Evolutionary conservation across 1,284 basidiomycete species (phyloP).

Genomic region (Somion occarium): DNA sequence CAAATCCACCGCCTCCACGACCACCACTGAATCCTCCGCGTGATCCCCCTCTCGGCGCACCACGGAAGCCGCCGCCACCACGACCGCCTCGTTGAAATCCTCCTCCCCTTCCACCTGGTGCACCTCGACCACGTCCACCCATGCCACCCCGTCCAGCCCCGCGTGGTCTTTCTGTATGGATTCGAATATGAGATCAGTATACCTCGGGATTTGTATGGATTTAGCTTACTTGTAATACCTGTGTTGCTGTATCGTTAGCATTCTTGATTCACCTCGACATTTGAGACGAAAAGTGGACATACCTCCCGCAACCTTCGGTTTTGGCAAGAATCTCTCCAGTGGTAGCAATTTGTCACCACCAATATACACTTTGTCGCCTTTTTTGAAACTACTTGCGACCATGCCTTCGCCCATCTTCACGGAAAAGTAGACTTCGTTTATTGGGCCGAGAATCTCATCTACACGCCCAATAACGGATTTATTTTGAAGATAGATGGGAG

Average conservation of each 20-base stretch:
- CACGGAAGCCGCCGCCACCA: constrained; percentile 32
- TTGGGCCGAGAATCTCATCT: constrained; percentile 95
- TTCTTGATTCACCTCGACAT: not conserved
- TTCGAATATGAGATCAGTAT: constrained; percentile 8
- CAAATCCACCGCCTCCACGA: constrained; percentile 21
- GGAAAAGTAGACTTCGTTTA: constrained; percentile 98
- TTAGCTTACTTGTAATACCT: constrained; percentile 46
- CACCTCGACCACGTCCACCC: constrained; percentile 29
- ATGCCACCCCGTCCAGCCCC: constrained; percentile 10
- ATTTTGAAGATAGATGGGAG: constrained; percentile 97
- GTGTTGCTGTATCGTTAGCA: constrained; percentile 9
- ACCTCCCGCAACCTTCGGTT: constrained; percentile 85
- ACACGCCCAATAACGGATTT: constrained; percentile 96
- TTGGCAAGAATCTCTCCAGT: constrained; percentile 95
- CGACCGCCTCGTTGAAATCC: constrained; percentile 46
- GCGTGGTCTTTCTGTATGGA: constrained; percentile 41
- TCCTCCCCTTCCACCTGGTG: constrained; percentile 37
- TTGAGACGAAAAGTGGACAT: constrained; percentile 21
- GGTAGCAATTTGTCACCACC: constrained; percentile 94
- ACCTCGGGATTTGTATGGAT: not conserved
- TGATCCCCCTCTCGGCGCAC: constrained; percentile 42
- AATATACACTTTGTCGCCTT: constrained; percentile 98
- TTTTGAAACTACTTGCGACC: constrained; percentile 93
- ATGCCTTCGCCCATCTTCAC: constrained; percentile 97
- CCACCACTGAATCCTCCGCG: constrained; percentile 29